Evolutionary conservation across 192 early-diverging fungal genomes (phyloP), one percentile per base, ranked within the genome.

Genomic region (Gaertneriomyces sp.): DNA sequence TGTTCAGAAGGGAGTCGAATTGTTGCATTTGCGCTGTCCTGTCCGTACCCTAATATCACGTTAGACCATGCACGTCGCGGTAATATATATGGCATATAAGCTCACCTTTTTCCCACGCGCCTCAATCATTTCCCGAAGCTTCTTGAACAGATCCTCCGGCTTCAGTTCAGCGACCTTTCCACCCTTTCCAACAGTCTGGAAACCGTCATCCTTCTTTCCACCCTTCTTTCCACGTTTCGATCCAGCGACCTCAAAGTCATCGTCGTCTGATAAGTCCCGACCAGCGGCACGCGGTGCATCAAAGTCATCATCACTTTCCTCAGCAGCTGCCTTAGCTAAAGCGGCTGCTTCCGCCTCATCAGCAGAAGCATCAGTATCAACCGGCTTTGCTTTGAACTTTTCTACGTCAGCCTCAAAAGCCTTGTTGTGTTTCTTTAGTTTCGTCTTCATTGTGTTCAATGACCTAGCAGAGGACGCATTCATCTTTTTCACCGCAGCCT

Each of bases 371-470:
- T 77, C 83, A 20, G 80, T 80, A 41, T 75, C 76, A 8, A 85
- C 82, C 44, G 78, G 74, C 44, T 82, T 78, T 47, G 52, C 74
- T 38, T 77, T 73, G 61, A 76, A 98, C 58, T 77, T 80, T 50
- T 84, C 80, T 44, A 99, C 88, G 60, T 86, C 81, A 2, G 71
- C 75, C 63, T 93, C 87, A 60, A 82, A 87, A 49, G 73, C 58
- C 79, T 93, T 94, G 80, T 81, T 85, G 76, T 86, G 79, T 86
- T 99, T 96, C 79, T 89, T 90, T 65, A 96, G 58, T 69, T 91
- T 93, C 74, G 93, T 90, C 85, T 95, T 96, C 83, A 97, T 88
- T 52, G 88, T 84, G 76, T 89, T 96, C 70, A 95, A 76, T 20
- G 92, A 89, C 67, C 90, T 90, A 45, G 87, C 84, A 58, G 91